These are phyloP conservation scores for Beauveria medogensis DNA, from an alignment of 2,329 filamentous ascomycete species.

Conservation along the genomic window DNA sequence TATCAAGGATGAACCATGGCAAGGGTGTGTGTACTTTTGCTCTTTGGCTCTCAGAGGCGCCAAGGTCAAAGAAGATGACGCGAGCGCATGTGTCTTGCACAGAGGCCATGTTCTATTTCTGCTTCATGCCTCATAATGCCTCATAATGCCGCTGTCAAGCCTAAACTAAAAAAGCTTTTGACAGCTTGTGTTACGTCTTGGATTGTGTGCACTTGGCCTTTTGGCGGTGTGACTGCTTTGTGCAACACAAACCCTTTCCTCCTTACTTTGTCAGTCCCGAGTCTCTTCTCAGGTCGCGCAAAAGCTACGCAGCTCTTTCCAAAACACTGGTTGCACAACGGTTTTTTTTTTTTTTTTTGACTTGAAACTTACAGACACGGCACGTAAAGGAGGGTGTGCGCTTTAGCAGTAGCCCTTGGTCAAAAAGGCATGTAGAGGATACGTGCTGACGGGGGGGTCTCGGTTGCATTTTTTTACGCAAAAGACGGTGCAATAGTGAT, in stretches of 20 bases:
- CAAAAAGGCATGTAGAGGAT: neutral
- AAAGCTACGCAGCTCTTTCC: neutral
- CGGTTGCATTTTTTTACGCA: neutral
- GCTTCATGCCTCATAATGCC: no score
- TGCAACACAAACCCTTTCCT: neutral
- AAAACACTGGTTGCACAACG: neutral
- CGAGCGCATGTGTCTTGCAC: no score
- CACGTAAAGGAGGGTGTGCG: neutral
- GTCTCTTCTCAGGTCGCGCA: neutral
- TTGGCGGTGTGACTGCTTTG: conserved; percentile 4
- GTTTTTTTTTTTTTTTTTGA: no score
- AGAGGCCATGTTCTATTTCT: neutral
- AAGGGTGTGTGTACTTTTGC: no score
- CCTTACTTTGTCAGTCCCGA: neutral
- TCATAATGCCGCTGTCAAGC: neutral
- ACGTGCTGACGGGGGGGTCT: neutral
- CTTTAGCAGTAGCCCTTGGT: neutral
- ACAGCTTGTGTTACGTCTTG: neutral
- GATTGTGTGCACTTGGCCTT: neutral
- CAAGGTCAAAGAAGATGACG: no score
- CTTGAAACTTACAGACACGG: neutral
- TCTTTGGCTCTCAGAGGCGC: no score
- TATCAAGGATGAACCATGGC: no score
- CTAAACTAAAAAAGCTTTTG: neutral
- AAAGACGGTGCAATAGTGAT: neutral